These are phyloP conservation scores for Nemania serpens DNA, from an alignment of 2,329 filamentous ascomycete genomes.

Conservation along the genomic window DNA sequence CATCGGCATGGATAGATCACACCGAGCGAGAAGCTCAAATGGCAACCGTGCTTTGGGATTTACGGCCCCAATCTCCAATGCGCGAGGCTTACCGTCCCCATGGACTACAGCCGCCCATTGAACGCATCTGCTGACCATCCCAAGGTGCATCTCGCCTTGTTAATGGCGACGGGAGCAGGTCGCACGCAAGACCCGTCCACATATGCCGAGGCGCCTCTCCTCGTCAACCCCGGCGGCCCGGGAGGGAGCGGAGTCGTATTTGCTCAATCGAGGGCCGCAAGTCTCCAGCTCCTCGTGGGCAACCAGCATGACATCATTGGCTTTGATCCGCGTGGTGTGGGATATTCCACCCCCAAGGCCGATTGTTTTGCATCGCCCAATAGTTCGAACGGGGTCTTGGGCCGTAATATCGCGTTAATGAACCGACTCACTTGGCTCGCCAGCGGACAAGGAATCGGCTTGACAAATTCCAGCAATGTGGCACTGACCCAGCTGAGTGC, in stretches of 20 bases:
- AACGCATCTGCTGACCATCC: slow-evolving; percentile 41
- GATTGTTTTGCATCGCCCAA: slow-evolving; percentile 45
- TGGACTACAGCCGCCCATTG: slow-evolving; percentile 51
- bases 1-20: slow-evolving; percentile 43
- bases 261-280: slow-evolving; percentile 33
- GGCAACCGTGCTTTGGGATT: slow-evolving; percentile 48
- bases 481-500: slow-evolving; percentile 39
- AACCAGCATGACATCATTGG: slow-evolving; percentile 50
- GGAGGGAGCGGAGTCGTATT: slow-evolving; percentile 48
- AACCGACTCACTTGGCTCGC: slow-evolving; percentile 43
- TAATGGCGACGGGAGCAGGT: slow-evolving; percentile 42
- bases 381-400: slow-evolving; percentile 30
- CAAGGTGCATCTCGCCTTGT: slow-evolving; percentile 46
- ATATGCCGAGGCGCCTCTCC: slow-evolving; percentile 46
- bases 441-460: slow-evolving; percentile 40
- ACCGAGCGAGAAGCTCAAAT: slow-evolving; percentile 50
- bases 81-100: slow-evolving; percentile 52
- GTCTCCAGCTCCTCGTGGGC: slow-evolving; percentile 46
- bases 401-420: slow-evolving; percentile 38
- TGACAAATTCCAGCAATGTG: slow-evolving; percentile 43
- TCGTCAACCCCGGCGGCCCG: slow-evolving; percentile 54
- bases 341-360: slow-evolving; percentile 45
- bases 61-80: slow-evolving; percentile 43
- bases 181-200: slow-evolving; percentile 38
- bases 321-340: slow-evolving; percentile 54